Base-by-base conservation (phyloP, 208 protist genomes). In the Angomonas deanei region DNA sequence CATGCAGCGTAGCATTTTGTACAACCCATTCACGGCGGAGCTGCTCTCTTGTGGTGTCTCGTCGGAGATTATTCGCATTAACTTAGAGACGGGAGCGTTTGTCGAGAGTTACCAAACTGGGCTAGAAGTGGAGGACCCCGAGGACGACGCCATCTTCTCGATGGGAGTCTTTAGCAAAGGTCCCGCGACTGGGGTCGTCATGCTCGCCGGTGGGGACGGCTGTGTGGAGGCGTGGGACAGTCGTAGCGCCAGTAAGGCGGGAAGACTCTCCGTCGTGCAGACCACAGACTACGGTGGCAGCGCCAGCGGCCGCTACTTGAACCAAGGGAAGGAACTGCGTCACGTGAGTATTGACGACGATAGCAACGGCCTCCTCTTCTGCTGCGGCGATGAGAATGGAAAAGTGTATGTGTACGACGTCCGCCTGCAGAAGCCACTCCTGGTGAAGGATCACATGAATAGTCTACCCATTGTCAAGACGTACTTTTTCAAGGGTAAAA, bases 401-500 rank as follows among this genome's bases (percentile, higher is more conserved):
- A 80, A 92, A 42, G 83, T 97, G 50, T 42, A 84, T 31, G 55
- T 97, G 17, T 97, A 93, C 74, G 92, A 97, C 59, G 56, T 97
- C 13, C 88, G 92, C 15, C 75, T 93, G 47, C 70, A 89, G 32
- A 82, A 82, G 59, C 87, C 91, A 38, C 61, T 97, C 5, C 76
- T 97, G 17, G 77, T 95, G 33, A 98, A 98, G 80, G 96, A 99
- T 72, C 97, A 99, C 76, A 85, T 95, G 74, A 98, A 98, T 79
- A 83, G 88, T 26, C 60, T 97, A 46, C 96, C 96, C 15, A 97
- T 99, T 65, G 78, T 91, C 8, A 87, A 94, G 70, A 91, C 97
- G 19, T 85, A 94, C 63, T 98, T 96, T 74, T 96, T 97, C 70
- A 59, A 87, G 24, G 81, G 89, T 34, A 67, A 74, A 23, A 94